A percentile compares a stretch with the other conserved stretches of the same genome.
Evolutionary conservation across 495 filamentous ascomycete genomes (phyloP).

Genomic region (Melanomma pulvis-pyrius): DNA sequence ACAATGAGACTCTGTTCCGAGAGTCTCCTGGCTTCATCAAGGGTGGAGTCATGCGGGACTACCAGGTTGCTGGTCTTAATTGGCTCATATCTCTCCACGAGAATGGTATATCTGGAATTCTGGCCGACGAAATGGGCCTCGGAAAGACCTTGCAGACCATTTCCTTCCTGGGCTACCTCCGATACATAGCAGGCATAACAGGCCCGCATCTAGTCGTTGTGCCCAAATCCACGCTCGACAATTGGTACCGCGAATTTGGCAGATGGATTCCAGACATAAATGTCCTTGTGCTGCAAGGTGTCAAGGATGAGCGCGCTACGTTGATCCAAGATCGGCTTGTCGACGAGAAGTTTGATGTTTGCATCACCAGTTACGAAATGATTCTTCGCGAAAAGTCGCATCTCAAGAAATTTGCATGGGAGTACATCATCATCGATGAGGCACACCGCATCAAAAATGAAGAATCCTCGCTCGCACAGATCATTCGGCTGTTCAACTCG

Average conservation of each 20-base stretch:
- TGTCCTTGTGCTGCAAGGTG: slow-evolving; percentile 90
- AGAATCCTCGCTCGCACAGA: slow-evolving; percentile 93
- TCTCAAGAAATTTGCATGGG: slow-evolving; percentile 97
- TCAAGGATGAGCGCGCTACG: slow-evolving; percentile 87
- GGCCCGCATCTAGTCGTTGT: slow-evolving; percentile 95
- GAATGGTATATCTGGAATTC: slow-evolving; percentile 96
- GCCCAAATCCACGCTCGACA: slow-evolving; percentile 97
- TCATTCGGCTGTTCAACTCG: slow-evolving; percentile 96
- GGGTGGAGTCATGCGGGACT: slow-evolving; percentile 89
- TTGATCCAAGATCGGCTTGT: slow-evolving; percentile 89
- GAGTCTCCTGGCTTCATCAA: slow-evolving; percentile 89
- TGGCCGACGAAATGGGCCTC: slow-evolving; percentile 97
- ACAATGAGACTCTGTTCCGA: slow-evolving; percentile 84
- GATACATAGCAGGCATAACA: slow-evolving; percentile 81
- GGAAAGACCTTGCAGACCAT: slow-evolving; percentile 93
- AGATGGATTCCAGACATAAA: slow-evolving; percentile 96
- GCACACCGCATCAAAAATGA: slow-evolving; percentile 99
- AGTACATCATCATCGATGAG: slow-evolving; percentile 99
- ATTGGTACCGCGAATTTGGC: slow-evolving; percentile 94
- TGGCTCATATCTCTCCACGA: slow-evolving; percentile 99
- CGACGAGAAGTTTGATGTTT: slow-evolving; percentile 90
- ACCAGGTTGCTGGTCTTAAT: slow-evolving; percentile 91
- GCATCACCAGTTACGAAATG: slow-evolving; percentile 97
- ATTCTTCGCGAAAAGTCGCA: slow-evolving; percentile 93
- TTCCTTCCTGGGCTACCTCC: slow-evolving; percentile 89